phyloP scores from a whole-genome alignment of 225 moss, liverwort and hornwort species.

The Anthoceros angustus region DNA sequence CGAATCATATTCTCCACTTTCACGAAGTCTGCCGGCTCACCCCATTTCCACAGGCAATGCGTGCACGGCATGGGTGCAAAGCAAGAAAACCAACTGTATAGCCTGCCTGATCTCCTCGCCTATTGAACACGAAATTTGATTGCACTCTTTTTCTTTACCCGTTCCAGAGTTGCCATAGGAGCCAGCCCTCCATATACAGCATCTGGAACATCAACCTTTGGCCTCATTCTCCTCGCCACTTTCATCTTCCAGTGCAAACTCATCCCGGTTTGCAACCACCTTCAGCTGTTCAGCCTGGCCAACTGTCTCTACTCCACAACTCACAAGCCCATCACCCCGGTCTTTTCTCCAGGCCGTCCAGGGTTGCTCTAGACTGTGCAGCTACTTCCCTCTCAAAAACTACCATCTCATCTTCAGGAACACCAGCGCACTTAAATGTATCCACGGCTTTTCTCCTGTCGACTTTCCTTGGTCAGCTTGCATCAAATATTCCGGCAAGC shows the following conservation, averaged over 20 bases:
- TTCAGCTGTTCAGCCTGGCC: constrained; percentile 26
- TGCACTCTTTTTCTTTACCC: too few species aligned
- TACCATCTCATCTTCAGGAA: constrained; percentile 90
- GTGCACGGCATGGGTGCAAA: too few species aligned
- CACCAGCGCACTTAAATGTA: constrained; percentile 64
- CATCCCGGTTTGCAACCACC: constrained; percentile 44
- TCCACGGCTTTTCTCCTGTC: constrained; percentile 81
- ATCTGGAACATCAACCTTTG: too few species aligned
- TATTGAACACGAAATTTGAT: too few species aligned
- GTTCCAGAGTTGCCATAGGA: too few species aligned
- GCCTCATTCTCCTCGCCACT: constrained; percentile 33
- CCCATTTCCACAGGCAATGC: too few species aligned
- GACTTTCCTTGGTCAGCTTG: constrained; percentile 63
- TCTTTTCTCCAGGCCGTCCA: constrained; percentile 33
- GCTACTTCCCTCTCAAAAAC: constrained; percentile 78
- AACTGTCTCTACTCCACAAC: constrained; percentile 53
- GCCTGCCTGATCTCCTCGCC: too few species aligned
- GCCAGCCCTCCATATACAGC: too few species aligned
- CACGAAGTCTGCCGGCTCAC: too few species aligned
- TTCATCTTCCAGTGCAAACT: constrained; percentile 61
- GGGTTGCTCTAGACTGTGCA: constrained; percentile 25
- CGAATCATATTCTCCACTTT: too few species aligned
- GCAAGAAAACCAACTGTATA: too few species aligned
- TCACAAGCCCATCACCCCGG: constrained; percentile 82
- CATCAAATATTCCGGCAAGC: constrained; percentile 93